Conservation (phyloP, 2,329 filamentous ascomycete genomes). For the Fusarium sp. region DNA sequence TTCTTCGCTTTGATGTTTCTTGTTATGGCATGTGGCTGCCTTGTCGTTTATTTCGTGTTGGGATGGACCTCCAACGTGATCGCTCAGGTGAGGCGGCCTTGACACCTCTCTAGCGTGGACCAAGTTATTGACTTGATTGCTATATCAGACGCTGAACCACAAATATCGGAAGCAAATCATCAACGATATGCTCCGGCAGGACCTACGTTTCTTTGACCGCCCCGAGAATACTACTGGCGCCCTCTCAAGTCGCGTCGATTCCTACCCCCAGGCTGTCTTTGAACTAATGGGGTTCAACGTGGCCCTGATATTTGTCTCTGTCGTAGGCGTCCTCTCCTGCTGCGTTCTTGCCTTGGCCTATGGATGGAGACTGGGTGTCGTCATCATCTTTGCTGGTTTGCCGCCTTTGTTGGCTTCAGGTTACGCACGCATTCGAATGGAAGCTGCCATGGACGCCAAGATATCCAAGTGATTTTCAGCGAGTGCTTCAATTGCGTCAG, state of each 20-base stretch:
- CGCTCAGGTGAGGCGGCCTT: conserved; percentile 39
- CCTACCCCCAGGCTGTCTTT: conserved; percentile 57
- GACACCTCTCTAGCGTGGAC: too few relatives aligned
- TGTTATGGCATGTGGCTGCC: conserved; percentile 62
- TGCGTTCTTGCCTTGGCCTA: conserved; percentile 61
- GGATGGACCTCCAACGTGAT: conserved; percentile 55
- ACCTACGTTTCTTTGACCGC: conserved; percentile 61
- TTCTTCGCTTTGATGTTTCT: conserved; percentile 72
- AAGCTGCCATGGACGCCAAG: conserved; percentile 57
- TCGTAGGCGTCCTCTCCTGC: conserved; percentile 56
- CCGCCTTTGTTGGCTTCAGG: conserved; percentile 56
- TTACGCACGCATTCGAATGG: conserved; percentile 58
- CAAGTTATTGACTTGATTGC: too few relatives aligned
- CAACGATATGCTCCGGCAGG: conserved; percentile 56
- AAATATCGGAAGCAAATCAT: conserved; percentile 48
- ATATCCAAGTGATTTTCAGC: conserved; percentile 54
- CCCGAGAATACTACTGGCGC: conserved; percentile 59
- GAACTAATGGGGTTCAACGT: conserved; percentile 62
- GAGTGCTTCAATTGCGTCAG: conserved; percentile 62
- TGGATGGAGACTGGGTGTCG: conserved; percentile 66
- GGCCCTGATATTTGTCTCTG: conserved; percentile 56
- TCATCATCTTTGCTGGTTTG: conserved; percentile 61
- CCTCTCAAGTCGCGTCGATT: conserved; percentile 54
- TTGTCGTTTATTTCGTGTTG: conserved; percentile 61
- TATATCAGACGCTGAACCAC: conserved; percentile 31